Conservation (phyloP, 2,329 filamentous ascomycete genomes). For the Talaromyces sp. region DNA sequence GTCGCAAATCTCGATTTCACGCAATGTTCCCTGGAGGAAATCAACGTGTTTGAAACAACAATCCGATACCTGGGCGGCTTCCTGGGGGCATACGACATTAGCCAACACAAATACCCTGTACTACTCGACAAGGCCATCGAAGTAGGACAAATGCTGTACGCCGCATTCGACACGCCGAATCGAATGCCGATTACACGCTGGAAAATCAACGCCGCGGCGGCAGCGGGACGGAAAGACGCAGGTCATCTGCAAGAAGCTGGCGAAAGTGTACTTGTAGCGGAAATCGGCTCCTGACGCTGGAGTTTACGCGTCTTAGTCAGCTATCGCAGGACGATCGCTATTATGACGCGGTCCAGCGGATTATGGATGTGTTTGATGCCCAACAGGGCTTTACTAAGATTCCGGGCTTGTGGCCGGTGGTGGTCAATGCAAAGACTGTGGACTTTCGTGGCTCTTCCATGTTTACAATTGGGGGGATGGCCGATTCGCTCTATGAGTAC, state of each 20-base stretch:
- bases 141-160: conserved; percentile 69
- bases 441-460: conserved; percentile 23
- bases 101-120: conserved; percentile 53
- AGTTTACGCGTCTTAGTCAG: conserved; percentile 37
- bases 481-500: conserved; percentile 54
- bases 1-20: conserved; percentile 73
- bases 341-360: conserved; percentile 32
- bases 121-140: conserved; percentile 71
- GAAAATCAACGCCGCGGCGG: conserved; percentile 21
- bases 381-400: conserved; percentile 30
- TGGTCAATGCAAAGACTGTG: conserved; percentile 23
- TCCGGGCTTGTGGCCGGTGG: conserved; percentile 35
- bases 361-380: conserved; percentile 27
- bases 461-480: conserved; percentile 51
- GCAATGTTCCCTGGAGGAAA: conserved; percentile 56
- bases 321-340: conserved; percentile 32
- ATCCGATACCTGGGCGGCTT: conserved; percentile 83
- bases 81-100: conserved; percentile 75
- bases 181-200: conserved; percentile 67
- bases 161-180: conserved; percentile 81
- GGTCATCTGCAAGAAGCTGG: conserved; percentile 18
- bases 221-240: conserved; percentile 15
- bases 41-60: conserved; percentile 80
- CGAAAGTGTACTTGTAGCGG: conserved; percentile 23
- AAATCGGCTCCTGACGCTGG: conserved; percentile 36